Base-by-base conservation (phyloP, 768 basidiomycete species). In the Termitomyces sp. region DNA sequence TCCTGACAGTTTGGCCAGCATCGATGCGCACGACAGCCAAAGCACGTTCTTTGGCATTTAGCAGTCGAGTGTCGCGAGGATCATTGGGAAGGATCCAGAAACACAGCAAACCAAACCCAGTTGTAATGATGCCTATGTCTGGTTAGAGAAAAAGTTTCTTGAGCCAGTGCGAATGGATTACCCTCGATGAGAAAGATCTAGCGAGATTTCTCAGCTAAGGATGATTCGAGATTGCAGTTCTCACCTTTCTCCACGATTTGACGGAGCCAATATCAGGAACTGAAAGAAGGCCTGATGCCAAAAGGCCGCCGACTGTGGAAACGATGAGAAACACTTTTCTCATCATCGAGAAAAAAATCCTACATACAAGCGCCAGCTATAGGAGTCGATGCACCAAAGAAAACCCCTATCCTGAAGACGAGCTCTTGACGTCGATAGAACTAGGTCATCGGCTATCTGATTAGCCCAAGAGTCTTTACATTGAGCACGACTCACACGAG, bases 131-230 rank as follows among this genome's bases (percentile, higher is more conserved):
- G 8, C 75, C 74, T 49, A 36, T 52, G 5, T 18, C 49, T 42
- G 15, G 5, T 50, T 20, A 45, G 46, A 55, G 18, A 18, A 45
- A 49, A n/a, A n/a, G n/a, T 9, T 3, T 22, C 20, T 40, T 40
- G 22, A 45, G 36, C 12, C 51, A 24, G 2, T 15, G 45, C 9
- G 15, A 36, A 48, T 58, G 7, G 1, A 33, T 39, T 59, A 75
- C 77, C 79, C 73, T 80, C 79, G 42, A 79, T 62, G 32, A 81
- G 70, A 57, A 81, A 79, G 33, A 81, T 77, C 67, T 80, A 48
- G 42, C 20, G 46, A 36, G 50, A 35, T n/a, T 42, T 49, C n/a
- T 39, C 11, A 28, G 38, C 12, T 20, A 18, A 40, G 3, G 16
- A 35, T 50, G 8, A 49, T 39, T 32, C 7, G 20, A 51, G 4